Evolutionary conservation across 352 stramenopile species (phyloP).

Genomic region (Pythium biforme): DNA sequence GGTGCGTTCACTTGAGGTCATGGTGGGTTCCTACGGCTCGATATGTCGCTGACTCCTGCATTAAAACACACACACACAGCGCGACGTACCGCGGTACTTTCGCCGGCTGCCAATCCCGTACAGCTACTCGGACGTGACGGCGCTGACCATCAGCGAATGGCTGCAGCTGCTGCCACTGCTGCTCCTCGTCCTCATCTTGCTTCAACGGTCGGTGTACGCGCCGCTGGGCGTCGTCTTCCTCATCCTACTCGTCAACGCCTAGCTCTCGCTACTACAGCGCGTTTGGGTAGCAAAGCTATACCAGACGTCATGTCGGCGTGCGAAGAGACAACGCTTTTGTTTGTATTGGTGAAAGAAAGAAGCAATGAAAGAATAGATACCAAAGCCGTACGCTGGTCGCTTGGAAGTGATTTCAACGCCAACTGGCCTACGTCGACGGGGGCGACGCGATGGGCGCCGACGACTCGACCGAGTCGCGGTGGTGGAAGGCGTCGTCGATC

Average conservation of each 20-base stretch:
- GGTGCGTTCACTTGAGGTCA: not conserved
- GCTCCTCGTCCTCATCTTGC: conserved; percentile 16
- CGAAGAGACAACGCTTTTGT: too few species aligned
- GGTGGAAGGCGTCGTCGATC: conserved; percentile 6
- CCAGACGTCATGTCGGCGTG: too few species aligned
- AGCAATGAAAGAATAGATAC: too few species aligned
- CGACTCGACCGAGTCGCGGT: conserved; percentile 2
- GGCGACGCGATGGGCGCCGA: conserved; percentile 11
- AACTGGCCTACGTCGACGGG: too few species aligned
- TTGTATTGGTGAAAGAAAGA: too few species aligned
- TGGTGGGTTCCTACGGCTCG: too few species aligned
- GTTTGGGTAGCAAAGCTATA: too few species aligned
- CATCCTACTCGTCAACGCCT: conserved; percentile 22
- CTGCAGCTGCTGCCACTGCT: conserved; percentile 24
- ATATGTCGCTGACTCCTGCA: too few species aligned
- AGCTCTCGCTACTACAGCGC: too few species aligned
- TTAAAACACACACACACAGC: too few species aligned
- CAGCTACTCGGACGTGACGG: conserved; percentile 7
- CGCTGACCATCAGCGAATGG: conserved; percentile 22
- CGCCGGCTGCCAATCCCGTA: conserved; percentile 16
- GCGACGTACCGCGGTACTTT: conserved; percentile 29
- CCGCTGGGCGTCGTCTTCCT: conserved; percentile 24
- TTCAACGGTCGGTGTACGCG: conserved; percentile 17
- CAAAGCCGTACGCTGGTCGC: too few species aligned
- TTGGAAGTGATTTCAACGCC: too few species aligned